phyloP scores from a whole-genome alignment of 75 land plant genomes.

The Cupressus sempervirens region DNA sequence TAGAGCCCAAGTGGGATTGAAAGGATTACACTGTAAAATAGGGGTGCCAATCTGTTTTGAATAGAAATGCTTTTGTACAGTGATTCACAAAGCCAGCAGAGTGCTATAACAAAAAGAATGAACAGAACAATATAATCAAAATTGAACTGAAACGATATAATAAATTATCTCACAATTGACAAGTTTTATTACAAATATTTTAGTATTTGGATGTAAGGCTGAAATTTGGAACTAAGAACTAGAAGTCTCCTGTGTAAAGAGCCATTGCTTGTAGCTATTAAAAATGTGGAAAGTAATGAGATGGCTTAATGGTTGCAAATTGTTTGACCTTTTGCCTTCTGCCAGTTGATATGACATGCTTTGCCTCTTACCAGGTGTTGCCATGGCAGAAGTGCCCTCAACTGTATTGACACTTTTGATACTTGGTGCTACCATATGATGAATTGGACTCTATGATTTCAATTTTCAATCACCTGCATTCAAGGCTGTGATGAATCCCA shows the following conservation, averaged over 20 bases:
- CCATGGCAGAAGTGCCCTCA: not conserved
- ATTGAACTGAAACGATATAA: not conserved
- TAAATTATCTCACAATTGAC: not conserved
- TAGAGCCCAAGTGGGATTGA: no score
- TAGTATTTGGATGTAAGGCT: not conserved
- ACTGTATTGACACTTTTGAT: not conserved
- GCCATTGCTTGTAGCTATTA: not conserved
- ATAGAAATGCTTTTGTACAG: no score
- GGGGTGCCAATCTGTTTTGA: no score
- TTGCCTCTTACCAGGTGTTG: not conserved
- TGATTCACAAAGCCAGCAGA: no score
- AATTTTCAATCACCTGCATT: not conserved
- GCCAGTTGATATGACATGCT: not conserved
- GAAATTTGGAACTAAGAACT: not conserved
- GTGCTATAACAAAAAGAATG: not conserved
- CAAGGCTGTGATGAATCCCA: not conserved
- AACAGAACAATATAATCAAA: not conserved
- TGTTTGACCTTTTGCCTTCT: not conserved
- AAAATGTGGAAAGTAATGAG: not conserved
- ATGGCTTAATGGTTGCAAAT: not conserved
- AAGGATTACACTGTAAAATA: not conserved
- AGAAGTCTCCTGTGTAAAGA: no score
- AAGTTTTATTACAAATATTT: not conserved
- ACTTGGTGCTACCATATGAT: not conserved
- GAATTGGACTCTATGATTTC: not conserved